Conservation (phyloP, 179 eudicot species). For the Nepenthes alata region DNA sequence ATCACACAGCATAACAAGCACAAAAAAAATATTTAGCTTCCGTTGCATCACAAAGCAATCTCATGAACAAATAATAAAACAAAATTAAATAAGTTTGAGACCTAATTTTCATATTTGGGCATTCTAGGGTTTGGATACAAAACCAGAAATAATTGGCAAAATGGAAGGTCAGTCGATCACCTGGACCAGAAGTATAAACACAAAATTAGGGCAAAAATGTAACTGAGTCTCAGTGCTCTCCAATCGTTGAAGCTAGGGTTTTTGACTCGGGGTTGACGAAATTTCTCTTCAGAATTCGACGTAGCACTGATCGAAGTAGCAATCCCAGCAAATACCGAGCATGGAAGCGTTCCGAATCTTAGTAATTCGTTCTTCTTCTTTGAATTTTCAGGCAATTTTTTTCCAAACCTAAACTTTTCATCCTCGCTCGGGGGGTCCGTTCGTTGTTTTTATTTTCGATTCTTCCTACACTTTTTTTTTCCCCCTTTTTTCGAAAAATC, state of each 20-base stretch:
- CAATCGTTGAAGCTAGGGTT: constrained; percentile 16
- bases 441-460: neutral
- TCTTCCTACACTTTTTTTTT: constrained; percentile 1
- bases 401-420: neutral
- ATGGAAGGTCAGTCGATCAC: constrained; percentile 23
- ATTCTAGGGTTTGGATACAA: constrained; percentile 25
- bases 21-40: constrained; percentile 1
- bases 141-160: constrained; percentile 15
- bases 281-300: neutral
- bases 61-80: constrained; percentile 2
- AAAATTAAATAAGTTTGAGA: constrained; percentile 2
- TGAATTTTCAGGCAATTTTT: neutral
- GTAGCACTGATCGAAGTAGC: neutral
- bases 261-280: constrained; percentile 14
- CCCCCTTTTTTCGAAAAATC: neutral
- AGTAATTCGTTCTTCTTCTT: constrained; percentile 1
- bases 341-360: constrained; percentile 8
- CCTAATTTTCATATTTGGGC: constrained; percentile 14
- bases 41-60: constrained; percentile 3
- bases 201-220: constrained; percentile 4
- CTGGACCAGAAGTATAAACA: constrained; percentile 12
- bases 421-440: neutral
- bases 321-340: constrained; percentile 3
- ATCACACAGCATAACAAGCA: constrained; percentile 7
- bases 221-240: constrained; percentile 12